Evolutionary conservation across 306 rosid genomes (phyloP), one percentile per base, ranked within the genome.

Genomic region (Trichosanthes cucumerina): DNA sequence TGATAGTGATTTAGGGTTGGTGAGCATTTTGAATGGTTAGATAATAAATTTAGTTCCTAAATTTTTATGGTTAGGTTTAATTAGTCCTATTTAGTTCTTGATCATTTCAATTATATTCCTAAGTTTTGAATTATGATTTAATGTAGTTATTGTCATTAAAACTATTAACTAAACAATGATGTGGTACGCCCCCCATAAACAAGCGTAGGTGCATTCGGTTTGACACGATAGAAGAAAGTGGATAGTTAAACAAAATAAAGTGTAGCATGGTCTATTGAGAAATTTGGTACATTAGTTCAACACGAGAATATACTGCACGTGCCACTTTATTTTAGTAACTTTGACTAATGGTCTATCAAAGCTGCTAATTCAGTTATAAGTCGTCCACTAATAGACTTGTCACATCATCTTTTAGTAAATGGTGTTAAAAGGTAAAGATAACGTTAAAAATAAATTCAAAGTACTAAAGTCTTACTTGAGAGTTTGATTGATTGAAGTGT

Each of bases 401-500:
- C 34, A 23, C 6, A 23, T n/a, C 23, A n/a, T 9, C 9, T 2
- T 58, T 9, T 11, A 58, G 18, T 58, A 8, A 11, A 9, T 21
- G 62, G 60, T 54, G 28, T 9, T 23, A 21, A 18, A 57, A 1
- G 33, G 23, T 52, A 18, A 52, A 9, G 53, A 47, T 9, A 3
- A 47, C 54, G 15, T 7, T 7, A 10, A 53, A 39, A 39, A 0
- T 9, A 1, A 39, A 39, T 6, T 39, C 44, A 39, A 24, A 43
- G 31, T 23, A 38, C 36, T 52, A 65, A 9, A 53, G 38, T 46
- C 93, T 77, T 78, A 95, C 97, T 44, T 83, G 90, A 81, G 84
- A 87, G 84, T 76, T 87, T 57, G 89, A 86, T 18, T 84, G 65
- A 75, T 82, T 89, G 78, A 85, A 82, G 28, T 79, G 84, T 23